Conservation (phyloP, 2,329 filamentous ascomycete genomes). For the Clonostachys byssicola region DNA sequence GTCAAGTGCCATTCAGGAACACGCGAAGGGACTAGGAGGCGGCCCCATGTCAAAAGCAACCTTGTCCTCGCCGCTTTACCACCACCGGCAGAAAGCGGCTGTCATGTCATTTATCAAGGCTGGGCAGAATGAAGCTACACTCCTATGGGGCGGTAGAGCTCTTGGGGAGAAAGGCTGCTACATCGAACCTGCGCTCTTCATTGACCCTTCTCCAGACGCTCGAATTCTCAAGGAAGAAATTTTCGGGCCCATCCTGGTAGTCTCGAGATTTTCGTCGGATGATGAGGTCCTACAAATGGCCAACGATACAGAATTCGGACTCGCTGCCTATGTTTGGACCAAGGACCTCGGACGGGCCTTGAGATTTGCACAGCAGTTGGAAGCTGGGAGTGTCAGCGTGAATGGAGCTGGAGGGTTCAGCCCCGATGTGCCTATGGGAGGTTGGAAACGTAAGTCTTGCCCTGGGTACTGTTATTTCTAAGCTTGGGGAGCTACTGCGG, state of each 20-base stretch:
- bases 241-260: conserved; percentile 32
- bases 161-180: conserved; percentile 29
- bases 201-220: conserved; percentile 12
- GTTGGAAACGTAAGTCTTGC: too few species aligned
- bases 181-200: conserved; percentile 4
- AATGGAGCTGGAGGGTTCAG: conserved; percentile 20
- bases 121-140: conserved; percentile 51
- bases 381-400: conserved; percentile 49
- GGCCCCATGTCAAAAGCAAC: too few species aligned
- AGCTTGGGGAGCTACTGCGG: too few species aligned
- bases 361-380: conserved; percentile 36
- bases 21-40: too few species aligned
- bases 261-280: conserved; percentile 34
- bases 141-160: conserved; percentile 66
- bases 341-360: conserved; percentile 40
- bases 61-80: conserved; percentile 82
- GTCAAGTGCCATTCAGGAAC: too few species aligned
- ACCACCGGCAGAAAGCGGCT: conserved; percentile 69
- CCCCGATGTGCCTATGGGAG: background rate
- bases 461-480: too few species aligned
- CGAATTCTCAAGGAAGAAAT: conserved; percentile 12
- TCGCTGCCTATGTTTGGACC: conserved; percentile 49
- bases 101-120: conserved; percentile 71
- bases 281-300: conserved; percentile 38
- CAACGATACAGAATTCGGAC: conserved; percentile 43